Base-by-base conservation (phyloP, 225 moss, liverwort and hornwort genomes). In the Bryoerythrophyllum caledonicum region DNA sequence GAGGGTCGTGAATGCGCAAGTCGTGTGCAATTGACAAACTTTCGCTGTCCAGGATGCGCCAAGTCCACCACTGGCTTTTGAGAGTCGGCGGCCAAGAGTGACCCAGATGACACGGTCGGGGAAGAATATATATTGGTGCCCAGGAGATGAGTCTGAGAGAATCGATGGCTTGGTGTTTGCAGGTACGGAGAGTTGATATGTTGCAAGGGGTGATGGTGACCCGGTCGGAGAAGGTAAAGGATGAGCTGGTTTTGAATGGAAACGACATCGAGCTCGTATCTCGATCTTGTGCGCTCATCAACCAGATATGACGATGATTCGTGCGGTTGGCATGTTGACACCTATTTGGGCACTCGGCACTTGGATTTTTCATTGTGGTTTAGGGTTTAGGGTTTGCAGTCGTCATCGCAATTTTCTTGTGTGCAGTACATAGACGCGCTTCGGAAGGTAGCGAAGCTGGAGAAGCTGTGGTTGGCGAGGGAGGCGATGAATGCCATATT, bases 221-320 rank as follows among this genome's bases (percentile, higher is more conserved):
- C 46, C 87, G 91, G 65, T 89, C 91, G 15, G 93, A 93, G 82
- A 91, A 93, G 84, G 86, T 91, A 8, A 93, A 91, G 84, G 91
- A 91, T 41, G 93, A 93, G 85, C 87, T 93, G 46, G 65, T 91
- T 51, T 81, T 93, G 27, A 89, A 91, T 48, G 93, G 93, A 35
- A 93, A 91, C 63, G 91, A 93, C 54, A 87, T 93, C 35, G 93
- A 93, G 79, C 91, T 91, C 19, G 93, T 93, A 6, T 91, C 91
- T 37, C 73, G 91, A 34, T 91, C 91, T 19, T 87, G 87, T 26
- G 93, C 93, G 13, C 80, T 91, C 14, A 93, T 93, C 43, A 91
- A 93, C 72, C 93, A 93, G 87, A 91, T 91, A 30, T 10, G 54
- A 8, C 28, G n/a, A n/a, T n/a, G n/a, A n/a, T n/a, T n/a, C n/a